Evolutionary conservation across 1,284 basidiomycete species (phyloP).

Genomic region (Butyriboletus appendiculatus): DNA sequence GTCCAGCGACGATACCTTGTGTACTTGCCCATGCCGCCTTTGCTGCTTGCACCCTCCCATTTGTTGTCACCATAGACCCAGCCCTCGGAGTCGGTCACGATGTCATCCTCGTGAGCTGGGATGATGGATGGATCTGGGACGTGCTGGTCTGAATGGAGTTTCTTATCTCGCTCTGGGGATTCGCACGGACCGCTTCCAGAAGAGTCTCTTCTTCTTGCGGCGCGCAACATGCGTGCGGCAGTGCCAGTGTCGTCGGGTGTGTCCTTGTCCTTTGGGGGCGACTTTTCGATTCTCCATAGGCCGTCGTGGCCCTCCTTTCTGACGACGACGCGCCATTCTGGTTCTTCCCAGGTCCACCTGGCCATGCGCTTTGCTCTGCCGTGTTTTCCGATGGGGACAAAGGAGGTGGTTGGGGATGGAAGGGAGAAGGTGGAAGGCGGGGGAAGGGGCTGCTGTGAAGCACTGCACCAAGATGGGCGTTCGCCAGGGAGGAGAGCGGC

Average conservation of each 20-base stretch:
- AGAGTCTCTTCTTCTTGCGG: slow-evolving; percentile 23
- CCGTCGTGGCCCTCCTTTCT: slow-evolving; percentile 49
- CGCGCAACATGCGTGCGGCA: slow-evolving; percentile 33
- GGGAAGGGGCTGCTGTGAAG: slow-evolving; percentile 54
- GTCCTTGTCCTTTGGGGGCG: slow-evolving; percentile 58
- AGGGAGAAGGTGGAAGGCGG: slow-evolving; percentile 70
- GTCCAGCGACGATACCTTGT: slow-evolving; percentile 86
- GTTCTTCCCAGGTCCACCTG: slow-evolving; percentile 84
- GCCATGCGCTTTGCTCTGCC: slow-evolving; percentile 68
- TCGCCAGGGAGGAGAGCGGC: slow-evolving; percentile 89
- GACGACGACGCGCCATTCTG: slow-evolving; percentile 81
- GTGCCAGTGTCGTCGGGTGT: slow-evolving; percentile 32
- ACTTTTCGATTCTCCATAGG: slow-evolving; percentile 56
- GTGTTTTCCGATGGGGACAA: slow-evolving; percentile 31
- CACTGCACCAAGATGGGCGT: slow-evolving; percentile 85
- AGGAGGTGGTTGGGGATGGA: slow-evolving; percentile 45
- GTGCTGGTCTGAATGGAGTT: slow-evolving; percentile 18
- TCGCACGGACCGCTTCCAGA: slow-evolving; percentile 14
- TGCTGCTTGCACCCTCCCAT: slow-evolving; percentile 81
- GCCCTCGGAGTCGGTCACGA: slow-evolving; percentile 81
- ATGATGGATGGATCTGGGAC: slow-evolving; percentile 22
- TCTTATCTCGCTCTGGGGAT: slow-evolving; percentile 24
- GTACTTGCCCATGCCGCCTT: slow-evolving; percentile 89
- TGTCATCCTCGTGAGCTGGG: slow-evolving; percentile 39
- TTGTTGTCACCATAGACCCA: slow-evolving; percentile 97